Evolutionary conservation across 73 alveolate genomes (phyloP), one percentile per base, ranked within the genome.

Genomic region (Uronychia setigera): DNA sequence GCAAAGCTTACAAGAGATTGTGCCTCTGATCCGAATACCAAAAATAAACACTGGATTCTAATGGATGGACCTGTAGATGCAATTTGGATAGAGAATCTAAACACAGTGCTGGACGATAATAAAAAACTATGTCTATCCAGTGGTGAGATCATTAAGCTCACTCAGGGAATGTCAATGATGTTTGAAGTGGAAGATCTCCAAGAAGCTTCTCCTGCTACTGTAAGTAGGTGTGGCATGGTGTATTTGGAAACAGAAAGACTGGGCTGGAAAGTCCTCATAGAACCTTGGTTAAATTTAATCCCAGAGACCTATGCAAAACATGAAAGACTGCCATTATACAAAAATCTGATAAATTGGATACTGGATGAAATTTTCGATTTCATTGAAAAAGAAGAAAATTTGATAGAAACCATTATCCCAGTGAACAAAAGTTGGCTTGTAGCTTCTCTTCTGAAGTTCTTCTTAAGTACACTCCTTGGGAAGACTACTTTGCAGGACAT

Each of bases 1-100:
- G 99, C 99, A 9, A 92, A 92, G 0, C 93, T 95, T 0, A 95
- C 96, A 32, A 97, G 97, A 90, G 99, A 96, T 78, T 92, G 96
- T 84, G 91, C 94, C 32, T 94, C 95, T 30, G 97, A 93, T 80
- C n/a, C n/a, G n/a, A 94, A 93, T 32, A 14, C 28, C 1, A 31
- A 26, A 29, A 26, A 26, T 9, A 9, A 19, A 5, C 11, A 31
- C 67, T 77, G 67, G 74, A 11, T 34, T 29, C 31, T 28, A 32
- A 57, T 58, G 30, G 81, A 80, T 91, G 97, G 92, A 31, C 96
- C 96, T 19, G 96, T 92, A 1, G 83, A 85, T 80, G 80, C 88
- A 59, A 88, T 77, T 57, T 93, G 97, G 97, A 90, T 88, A 0
- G 97, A 93, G 74, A 93, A 95, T 30, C 86, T 93, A 32, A 32